Evolutionary conservation across 345 rosid genomes (phyloP).

Genomic region (Melaleuca quinquenervia): DNA sequence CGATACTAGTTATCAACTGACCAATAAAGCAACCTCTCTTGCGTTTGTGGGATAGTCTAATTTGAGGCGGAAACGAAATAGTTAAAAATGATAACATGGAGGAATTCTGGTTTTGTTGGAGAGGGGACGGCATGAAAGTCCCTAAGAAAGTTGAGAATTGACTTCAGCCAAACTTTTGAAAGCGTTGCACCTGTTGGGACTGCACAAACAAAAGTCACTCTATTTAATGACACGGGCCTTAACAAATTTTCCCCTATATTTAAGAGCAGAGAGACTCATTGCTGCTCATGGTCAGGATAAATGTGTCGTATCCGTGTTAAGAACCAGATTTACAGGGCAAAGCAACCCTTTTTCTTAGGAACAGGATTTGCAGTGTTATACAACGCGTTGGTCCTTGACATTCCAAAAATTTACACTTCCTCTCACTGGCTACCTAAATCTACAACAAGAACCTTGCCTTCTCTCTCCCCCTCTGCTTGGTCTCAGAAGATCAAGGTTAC

Average conservation of each 20-base stretch:
- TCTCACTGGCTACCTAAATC: not conserved
- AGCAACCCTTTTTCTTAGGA: not conserved
- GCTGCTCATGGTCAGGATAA: not conserved
- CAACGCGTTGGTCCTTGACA: not conserved
- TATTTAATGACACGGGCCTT: not conserved
- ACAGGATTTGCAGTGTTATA: not conserved
- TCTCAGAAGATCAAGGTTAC: not conserved
- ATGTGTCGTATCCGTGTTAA: not conserved
- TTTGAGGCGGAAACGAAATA: not conserved
- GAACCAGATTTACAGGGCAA: not conserved
- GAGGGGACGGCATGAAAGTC: not conserved
- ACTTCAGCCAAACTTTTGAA: not conserved
- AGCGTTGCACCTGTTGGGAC: not conserved
- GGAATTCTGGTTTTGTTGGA: not conserved
- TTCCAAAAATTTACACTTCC: constrained; percentile 5
- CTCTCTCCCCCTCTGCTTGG: not conserved
- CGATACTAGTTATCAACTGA: not conserved
- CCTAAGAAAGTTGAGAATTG: not conserved
- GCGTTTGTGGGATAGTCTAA: not conserved
- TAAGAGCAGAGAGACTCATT: not conserved
- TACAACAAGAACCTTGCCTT: not conserved
- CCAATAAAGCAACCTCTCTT: not conserved
- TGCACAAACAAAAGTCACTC: not conserved
- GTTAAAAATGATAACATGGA: not conserved
- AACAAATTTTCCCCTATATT: not conserved